A percentile compares a stretch with the other conserved stretches of the same genome.
Conservation (phyloP, 768 basidiomycete genomes). For the Boletus subcaerulescens region DNA sequence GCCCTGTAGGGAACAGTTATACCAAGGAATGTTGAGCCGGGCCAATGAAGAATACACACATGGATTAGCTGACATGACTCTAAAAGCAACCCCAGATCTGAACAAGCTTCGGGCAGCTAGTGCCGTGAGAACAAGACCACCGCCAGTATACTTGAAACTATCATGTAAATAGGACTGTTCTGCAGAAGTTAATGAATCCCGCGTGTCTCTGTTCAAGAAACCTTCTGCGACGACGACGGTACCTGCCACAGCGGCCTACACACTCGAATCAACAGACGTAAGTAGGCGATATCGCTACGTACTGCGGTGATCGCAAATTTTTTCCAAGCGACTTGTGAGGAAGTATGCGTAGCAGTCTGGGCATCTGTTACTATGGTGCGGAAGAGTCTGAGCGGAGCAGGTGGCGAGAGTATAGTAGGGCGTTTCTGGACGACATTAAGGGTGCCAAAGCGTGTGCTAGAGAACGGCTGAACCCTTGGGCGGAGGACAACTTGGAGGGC, state of each 20-base stretch:
- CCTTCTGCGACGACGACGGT: slow-evolving; percentile 60
- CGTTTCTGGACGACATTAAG: slow-evolving; percentile 31
- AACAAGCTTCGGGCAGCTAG: slow-evolving; percentile 78
- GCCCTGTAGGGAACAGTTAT: slow-evolving; percentile 44
- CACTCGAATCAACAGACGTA: not conserved
- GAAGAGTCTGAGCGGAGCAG: slow-evolving; percentile 29
- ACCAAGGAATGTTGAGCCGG: not conserved
- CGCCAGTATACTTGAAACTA: slow-evolving; percentile 81
- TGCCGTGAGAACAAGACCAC: slow-evolving; percentile 73
- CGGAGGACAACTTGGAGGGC: slow-evolving; percentile 22
- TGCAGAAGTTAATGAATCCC: slow-evolving; percentile 56
- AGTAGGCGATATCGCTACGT: slow-evolving; percentile 15
- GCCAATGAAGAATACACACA: slow-evolving; percentile 42
- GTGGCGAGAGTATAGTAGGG: slow-evolving; percentile 19
- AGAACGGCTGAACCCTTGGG: slow-evolving; percentile 16
- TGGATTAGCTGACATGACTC: slow-evolving; percentile 81
- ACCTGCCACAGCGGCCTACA: slow-evolving; percentile 69
- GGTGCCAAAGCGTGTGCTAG: slow-evolving; percentile 11
- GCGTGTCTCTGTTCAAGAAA: slow-evolving; percentile 75
- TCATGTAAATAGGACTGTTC: slow-evolving; percentile 74
- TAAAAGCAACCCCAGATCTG: slow-evolving; percentile 60
- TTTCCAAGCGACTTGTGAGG: slow-evolving; percentile 45
- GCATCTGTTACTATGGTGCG: slow-evolving; percentile 53
- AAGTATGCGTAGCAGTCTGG: slow-evolving; percentile 33
- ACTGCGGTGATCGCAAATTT: slow-evolving; percentile 55